Conservation (phyloP, 2,329 filamentous ascomycete species). For the Ophiostoma perfectum region DNA sequence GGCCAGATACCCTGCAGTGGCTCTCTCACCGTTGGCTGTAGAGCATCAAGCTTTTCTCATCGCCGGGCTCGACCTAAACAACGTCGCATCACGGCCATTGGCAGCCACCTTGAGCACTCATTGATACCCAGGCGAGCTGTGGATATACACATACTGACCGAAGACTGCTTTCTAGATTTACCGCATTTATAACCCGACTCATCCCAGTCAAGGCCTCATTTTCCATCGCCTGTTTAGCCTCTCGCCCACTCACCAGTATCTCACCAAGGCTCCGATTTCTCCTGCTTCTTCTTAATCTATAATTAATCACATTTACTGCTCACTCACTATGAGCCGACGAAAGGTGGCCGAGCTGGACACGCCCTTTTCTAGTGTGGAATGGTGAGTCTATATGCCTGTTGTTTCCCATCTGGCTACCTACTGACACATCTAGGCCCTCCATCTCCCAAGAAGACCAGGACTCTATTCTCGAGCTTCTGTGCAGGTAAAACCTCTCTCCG, state of each 20-base stretch:
- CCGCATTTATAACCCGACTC: too few species aligned
- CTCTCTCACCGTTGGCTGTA: not conserved
- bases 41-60: not conserved
- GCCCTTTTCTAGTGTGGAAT: conserved; percentile 56
- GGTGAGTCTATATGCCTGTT: conserved; percentile 40
- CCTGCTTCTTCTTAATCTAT: not conserved
- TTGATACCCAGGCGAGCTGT: not conserved
- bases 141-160: too few species aligned
- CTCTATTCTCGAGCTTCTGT: conserved; percentile 60
- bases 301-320: not conserved
- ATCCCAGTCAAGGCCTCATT: too few species aligned
- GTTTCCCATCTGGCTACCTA: not conserved
- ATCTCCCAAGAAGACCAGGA: conserved; percentile 55
- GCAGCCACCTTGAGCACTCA: not conserved
- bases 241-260: too few species aligned
- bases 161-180: not conserved
- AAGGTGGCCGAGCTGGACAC: conserved; percentile 60
- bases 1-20: not conserved
- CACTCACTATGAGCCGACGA: conserved; percentile 45
- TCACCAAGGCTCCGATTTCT: not conserved
- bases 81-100: not conserved
- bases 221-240: too few species aligned
- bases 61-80: not conserved
- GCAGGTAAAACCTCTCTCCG: conserved; percentile 44
- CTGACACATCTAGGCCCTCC: conserved; percentile 48